phyloP scores from a whole-genome alignment of 345 rosid species.

The Eucalyptus curtisii region DNA sequence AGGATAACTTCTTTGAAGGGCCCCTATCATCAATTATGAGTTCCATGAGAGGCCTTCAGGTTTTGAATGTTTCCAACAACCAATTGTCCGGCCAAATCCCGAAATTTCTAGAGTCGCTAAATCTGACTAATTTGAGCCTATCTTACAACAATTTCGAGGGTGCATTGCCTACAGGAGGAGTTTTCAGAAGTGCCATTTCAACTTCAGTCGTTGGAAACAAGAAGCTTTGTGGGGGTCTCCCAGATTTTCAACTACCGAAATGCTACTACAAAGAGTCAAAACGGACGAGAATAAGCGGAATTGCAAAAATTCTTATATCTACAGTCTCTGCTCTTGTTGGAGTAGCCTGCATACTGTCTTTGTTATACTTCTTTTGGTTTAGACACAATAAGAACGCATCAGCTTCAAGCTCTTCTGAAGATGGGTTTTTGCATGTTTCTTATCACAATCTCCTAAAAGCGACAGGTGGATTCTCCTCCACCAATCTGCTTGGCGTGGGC shows the following conservation, averaged over 20 bases:
- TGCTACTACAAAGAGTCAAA: neutral
- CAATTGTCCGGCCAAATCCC: neutral
- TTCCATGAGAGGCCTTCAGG: neutral
- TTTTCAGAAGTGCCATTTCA: neutral
- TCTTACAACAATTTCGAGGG: neutral
- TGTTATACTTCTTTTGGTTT: neutral
- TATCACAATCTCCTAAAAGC: neutral
- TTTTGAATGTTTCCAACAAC: neutral
- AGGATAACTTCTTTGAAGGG: neutral
- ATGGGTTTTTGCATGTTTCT: neutral
- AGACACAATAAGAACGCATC: fast-evolving
- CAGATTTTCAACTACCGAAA: neutral
- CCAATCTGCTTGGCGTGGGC: neutral
- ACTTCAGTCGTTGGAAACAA: neutral
- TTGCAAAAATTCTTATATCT: neutral
- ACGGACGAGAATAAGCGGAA: fast-evolving
- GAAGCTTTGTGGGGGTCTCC: neutral
- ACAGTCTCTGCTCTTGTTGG: neutral
- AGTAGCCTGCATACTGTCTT: neutral
- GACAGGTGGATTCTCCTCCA: neutral
- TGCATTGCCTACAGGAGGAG: neutral
- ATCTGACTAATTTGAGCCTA: neutral
- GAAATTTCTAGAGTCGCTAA: neutral
- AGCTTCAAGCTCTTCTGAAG: neutral
- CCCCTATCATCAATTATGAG: neutral